Base-by-base conservation (phyloP, 495 filamentous ascomycete species). In the Penicillium paradoxum region DNA sequence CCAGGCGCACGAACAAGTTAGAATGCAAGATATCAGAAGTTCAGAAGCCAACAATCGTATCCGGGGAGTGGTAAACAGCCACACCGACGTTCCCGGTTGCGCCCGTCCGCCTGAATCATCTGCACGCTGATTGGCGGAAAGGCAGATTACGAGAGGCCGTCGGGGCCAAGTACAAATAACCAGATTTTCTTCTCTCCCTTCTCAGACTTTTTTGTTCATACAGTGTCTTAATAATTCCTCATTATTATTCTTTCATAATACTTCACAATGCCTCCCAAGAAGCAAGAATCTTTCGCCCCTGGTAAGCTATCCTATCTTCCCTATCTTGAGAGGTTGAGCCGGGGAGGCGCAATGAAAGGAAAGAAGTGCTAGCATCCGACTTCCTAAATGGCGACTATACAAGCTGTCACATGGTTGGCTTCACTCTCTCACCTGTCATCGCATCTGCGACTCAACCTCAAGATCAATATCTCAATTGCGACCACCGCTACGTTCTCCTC, bases 241-340 rank as follows among this genome's bases (percentile, higher is more conserved):
- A n/a, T 61, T 68, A 47, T 50, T 58, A 57, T 64, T 52, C 45
- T 44, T 30, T 60, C 45, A 55, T 58, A 54, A 66, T 49, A 54
- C 55, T 55, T 68, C 72, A 73, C 58, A 71, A 79, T 76, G 75
- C 66, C 49, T 33, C 49, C 69, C 61, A 75, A 71, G 64, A 65
- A 69, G 46, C 33, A 49, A 52, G 69, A 61, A 65, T 59, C 53
- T 60, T 72, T 74, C 71, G 63, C 70, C 67, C 68, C 67, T 46
- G 73, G 73, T 75, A 73, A 71, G 73, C 63, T 54, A 30, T 25
- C 18, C 41, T 41, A 15, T 45, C 38, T 51, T 53, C 45, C 54
- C 33, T 37, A 50, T 50, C 32, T 37, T 18, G 1, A 15, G 18
- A 29, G 21, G 21, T 29, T 17, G 18, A 36, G 33, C 14, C 13